Evolutionary conservation across 2,329 filamentous ascomycete species (phyloP), one percentile per base, ranked within the genome.

Genomic region (Byssochlamys sp.): DNA sequence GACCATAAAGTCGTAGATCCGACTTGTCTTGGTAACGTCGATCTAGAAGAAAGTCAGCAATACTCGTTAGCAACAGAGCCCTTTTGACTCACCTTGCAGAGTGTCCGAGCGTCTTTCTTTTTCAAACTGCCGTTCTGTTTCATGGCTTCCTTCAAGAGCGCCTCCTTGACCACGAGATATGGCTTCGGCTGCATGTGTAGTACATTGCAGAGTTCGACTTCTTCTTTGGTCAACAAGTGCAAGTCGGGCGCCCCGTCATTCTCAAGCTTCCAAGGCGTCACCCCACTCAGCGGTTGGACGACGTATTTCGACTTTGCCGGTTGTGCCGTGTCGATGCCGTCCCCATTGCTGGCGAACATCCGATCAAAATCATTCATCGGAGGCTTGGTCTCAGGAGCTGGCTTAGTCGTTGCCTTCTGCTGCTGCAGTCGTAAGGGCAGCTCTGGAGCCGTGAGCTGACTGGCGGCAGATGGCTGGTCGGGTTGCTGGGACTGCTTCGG

Each of bases 1-100:
- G 61, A 95, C 89, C 76, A 96, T 91, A 71, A 96, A 97, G 72
- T 97, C 94, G 74, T 92, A 96, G 58, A 97, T 84, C 63, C 90
- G 82, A 19, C 88, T 86, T 0, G 89, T 87, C 72, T 96, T 97
- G 62, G 88, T 88, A 9, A 85, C 83, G 67, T 97, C 92, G 55
- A 97, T 82, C 70, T 85, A 75, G 5, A 25, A 28, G 33, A 29
- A 19, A 3, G 3, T 35, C 12, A n/a, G 29, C 5, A 10, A 12
- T 48, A 49, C 48, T 31, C 49, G 12, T 26, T 19, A 48, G 10
- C 49, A 28, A 49, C 24, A 45, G 35, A 50, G 27, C 27, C 10
- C 19, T 27, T 27, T 5, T 4, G 27, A 63, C 71, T 66, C 64
- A 80, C 78, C 69, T 81, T 82, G 69, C 88, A 91, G 27, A 97